Evolutionary conservation across 2,329 filamentous ascomycete species (phyloP).

Genomic region (Botrytis deweyae): DNA sequence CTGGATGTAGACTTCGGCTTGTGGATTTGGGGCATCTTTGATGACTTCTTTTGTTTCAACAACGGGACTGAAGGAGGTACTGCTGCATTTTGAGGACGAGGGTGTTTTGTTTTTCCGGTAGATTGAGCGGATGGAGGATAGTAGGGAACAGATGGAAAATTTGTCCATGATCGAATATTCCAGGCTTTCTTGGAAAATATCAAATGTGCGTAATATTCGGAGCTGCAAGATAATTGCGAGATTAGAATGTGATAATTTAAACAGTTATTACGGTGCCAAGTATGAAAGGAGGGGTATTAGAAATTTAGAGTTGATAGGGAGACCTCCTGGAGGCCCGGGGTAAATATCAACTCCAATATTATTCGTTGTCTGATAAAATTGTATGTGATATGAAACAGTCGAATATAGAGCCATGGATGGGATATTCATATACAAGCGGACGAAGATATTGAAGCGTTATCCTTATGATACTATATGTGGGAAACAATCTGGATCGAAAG

Average conservation of each 20-base stretch:
- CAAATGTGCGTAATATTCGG: background rate
- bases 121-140: background rate
- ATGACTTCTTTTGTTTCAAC: background rate
- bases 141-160: background rate
- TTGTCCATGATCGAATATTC: background rate
- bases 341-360: background rate
- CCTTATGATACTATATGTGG: background rate
- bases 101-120: background rate
- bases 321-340: background rate
- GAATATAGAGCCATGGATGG: background rate
- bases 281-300: background rate
- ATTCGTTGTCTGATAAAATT: background rate
- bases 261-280: background rate
- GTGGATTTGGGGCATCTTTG: background rate
- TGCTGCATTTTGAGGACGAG: background rate
- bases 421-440: background rate
- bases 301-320: background rate
- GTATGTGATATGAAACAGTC: background rate
- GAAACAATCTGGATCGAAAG: background rate
- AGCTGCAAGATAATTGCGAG: background rate
- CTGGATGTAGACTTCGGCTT: slow-evolving; percentile 16
- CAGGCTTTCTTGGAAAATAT: background rate
- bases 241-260: background rate
- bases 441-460: background rate
- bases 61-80: background rate